phyloP scores from a whole-genome alignment of 2,329 filamentous ascomycete genomes.

The Exophiala dermatitidis region DNA sequence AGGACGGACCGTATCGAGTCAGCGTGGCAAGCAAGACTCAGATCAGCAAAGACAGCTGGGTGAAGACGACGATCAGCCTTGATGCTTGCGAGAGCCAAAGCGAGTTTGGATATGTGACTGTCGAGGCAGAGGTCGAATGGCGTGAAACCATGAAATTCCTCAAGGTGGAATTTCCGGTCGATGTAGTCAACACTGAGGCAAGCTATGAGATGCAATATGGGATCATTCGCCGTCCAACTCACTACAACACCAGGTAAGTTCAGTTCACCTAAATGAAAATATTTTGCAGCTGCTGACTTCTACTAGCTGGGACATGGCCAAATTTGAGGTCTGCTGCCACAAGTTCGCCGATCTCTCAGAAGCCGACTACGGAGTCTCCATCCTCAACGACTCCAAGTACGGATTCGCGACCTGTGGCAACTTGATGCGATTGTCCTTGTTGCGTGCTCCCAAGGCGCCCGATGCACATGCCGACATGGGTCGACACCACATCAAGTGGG shows the following conservation, averaged over 20 bases:
- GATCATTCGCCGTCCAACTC: slow-evolving; percentile 78
- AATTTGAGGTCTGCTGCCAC: slow-evolving; percentile 94
- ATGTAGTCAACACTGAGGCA: slow-evolving; percentile 83
- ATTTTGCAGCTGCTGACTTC: slow-evolving; percentile 9
- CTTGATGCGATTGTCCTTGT: slow-evolving; percentile 78
- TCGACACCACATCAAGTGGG: slow-evolving; percentile 77
- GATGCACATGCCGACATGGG: slow-evolving; percentile 95
- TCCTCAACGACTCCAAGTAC: slow-evolving; percentile 93
- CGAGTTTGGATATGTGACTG: slow-evolving; percentile 64
- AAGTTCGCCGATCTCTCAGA: slow-evolving; percentile 90
- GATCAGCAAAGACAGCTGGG: slow-evolving; percentile 79
- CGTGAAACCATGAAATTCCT: slow-evolving; percentile 95
- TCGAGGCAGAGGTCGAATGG: slow-evolving; percentile 88
- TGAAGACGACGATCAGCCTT: slow-evolving; percentile 79
- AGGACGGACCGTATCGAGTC: slow-evolving; percentile 66
- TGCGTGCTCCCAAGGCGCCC: slow-evolving; percentile 83
- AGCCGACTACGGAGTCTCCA: slow-evolving; percentile 78
- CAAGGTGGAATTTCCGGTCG: slow-evolving; percentile 96
- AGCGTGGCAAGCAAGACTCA: slow-evolving; percentile 76
- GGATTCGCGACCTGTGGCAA: slow-evolving; percentile 87
- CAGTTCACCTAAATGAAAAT: background rate
- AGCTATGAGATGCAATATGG: slow-evolving; percentile 94
- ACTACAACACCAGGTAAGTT: slow-evolving; percentile 81
- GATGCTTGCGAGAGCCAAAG: slow-evolving; percentile 56
- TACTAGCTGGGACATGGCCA: slow-evolving; percentile 82